A percentile compares a stretch with the other conserved stretches of the same genome.
These are phyloP conservation scores for Thelonectria rubi DNA, from an alignment of 2,329 filamentous ascomycete genomes.

Conservation along the genomic window DNA sequence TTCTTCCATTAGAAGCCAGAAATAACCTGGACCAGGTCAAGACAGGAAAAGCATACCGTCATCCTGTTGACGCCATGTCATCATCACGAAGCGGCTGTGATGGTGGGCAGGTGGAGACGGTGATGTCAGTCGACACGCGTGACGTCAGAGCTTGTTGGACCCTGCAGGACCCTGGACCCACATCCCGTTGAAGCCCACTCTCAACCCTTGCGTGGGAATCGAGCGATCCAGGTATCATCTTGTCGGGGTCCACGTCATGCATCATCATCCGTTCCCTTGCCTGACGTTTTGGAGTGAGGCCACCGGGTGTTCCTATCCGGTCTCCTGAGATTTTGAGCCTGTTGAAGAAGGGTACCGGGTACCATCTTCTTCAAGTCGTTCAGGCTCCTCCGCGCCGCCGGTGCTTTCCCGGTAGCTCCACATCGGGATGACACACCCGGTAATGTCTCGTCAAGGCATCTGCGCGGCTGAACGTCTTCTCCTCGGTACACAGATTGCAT, in stretches of 20 bases:
- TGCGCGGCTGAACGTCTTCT: constrained; percentile 96
- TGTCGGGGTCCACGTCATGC: constrained; percentile 40
- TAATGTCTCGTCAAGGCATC: constrained; percentile 95
- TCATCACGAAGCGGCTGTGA: constrained; percentile 33
- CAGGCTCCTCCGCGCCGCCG: constrained; percentile 44
- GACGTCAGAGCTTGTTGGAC: constrained; percentile 26
- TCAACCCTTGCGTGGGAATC: constrained; percentile 23
- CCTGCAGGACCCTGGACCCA: constrained; percentile 48
- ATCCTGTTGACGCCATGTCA: constrained; percentile 39
- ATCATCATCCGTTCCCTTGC: constrained; percentile 37
- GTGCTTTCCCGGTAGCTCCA: constrained; percentile 78
- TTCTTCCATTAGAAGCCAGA: constrained; percentile 29
- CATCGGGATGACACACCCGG: constrained; percentile 90
- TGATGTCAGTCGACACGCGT: constrained; percentile 42
- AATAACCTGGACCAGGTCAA: constrained; percentile 27
- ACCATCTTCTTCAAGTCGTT: constrained; percentile 17
- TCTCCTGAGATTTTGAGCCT: background rate
- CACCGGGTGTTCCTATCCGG: constrained; percentile 13
- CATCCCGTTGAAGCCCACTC: constrained; percentile 16
- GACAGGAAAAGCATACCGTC: constrained; percentile 22
- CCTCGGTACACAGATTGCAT: constrained; percentile 91
- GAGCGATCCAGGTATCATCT: constrained; percentile 34
- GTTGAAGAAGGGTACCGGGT: background rate
- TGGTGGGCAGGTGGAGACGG: constrained; percentile 17
- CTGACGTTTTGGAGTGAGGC: constrained; percentile 15